Evolutionary conservation across 441 rosid species (phyloP), one percentile per base, ranked within the genome.

Genomic region (Metrosideros polymorpha): DNA sequence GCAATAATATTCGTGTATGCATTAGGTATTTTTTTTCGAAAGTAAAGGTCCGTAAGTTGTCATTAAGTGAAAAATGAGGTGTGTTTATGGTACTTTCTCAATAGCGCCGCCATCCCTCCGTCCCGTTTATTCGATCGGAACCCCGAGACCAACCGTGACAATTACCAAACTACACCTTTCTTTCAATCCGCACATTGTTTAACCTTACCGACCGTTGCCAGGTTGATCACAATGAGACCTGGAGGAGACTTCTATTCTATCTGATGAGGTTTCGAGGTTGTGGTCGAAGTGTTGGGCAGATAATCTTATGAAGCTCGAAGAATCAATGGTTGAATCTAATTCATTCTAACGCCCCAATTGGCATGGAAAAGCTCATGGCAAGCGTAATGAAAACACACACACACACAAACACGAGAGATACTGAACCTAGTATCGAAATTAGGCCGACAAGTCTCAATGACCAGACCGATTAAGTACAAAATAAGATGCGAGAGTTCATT

Each of bases 111-210:
- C n/a, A n/a, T n/a, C n/a, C n/a, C n/a, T n/a, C n/a, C n/a, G 2
- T 52, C 19, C 19, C 53, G 19, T 5, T 52, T 19, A 35, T 4
- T 8, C 3, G 3, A 63, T 2, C 43, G 25, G 24, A 2, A 32
- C 25, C 0, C 43, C 12, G 43, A 0, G 42, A 4, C 75, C 75
- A 30, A 61, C 0, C 75, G 3, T 30, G 0, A 15, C 0, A 61
- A 4, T 30, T 7, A 30, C 24, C 75, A 61, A 17, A 61, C 39
- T 17, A 17, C 19, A 19, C 53, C 53, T n/a, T n/a, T 51, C 53
- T 51, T 22, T 15, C 19, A 51, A 51, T 51, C 22, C 53, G 2
- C 22, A 51, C 53, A 17, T 6, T n/a, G n/a, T n/a, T n/a, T 51
- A 5, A 3, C 75, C 75, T 17, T 15, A 0, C 39, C 42, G 75